Base-by-base conservation (phyloP, 805 yeast species). In the Blastobotrys terrestris region DNA sequence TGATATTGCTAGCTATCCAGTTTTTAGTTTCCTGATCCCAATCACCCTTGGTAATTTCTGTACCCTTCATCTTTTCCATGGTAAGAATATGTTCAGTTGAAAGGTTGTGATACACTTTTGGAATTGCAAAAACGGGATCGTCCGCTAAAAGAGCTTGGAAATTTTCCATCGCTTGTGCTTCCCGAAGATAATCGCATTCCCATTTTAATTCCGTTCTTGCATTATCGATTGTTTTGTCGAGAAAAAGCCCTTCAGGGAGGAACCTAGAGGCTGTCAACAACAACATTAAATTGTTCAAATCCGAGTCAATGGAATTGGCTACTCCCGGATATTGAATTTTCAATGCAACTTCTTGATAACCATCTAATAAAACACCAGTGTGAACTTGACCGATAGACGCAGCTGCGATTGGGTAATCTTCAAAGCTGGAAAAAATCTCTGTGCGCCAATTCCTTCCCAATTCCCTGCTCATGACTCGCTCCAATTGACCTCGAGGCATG, bases 321-420 rank as follows among this genome's bases (percentile, higher is more conserved):
- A 94, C 98, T 6, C 99, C 99, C 0, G 99, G 99, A 63, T 94
- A 94, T 69, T 94, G 99, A 5, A 92, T 91, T 66, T 94, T 94
- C 8, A 92, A 95, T 8, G 95, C 99, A 18, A 91, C 97, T 40
- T 80, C 79, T 21, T 64, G 55, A 20, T 81, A 81, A 41, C 83
- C 79, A 52, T 78, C 83, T 47, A 74, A 77, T 26, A 72, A 58
- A 18, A 79, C 81, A 1, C 96, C 99, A 39, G 75, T 77, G 68
- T 94, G 99, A 4, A 94, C 98, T 69, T 94, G 98, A 1, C 98
- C 97, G 58, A 94, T 94, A 3, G 97, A 89, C 0, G 99, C 96
- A 2, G 99, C 97, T 0, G 98, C 98, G 52, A 94, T 80, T 3
- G 99, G 99, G 19, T 85, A 76, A 58, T 87, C 94, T 53, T 89